Conservation (phyloP, 2,329 filamentous ascomycete genomes). For the Aschersonia sp. region DNA sequence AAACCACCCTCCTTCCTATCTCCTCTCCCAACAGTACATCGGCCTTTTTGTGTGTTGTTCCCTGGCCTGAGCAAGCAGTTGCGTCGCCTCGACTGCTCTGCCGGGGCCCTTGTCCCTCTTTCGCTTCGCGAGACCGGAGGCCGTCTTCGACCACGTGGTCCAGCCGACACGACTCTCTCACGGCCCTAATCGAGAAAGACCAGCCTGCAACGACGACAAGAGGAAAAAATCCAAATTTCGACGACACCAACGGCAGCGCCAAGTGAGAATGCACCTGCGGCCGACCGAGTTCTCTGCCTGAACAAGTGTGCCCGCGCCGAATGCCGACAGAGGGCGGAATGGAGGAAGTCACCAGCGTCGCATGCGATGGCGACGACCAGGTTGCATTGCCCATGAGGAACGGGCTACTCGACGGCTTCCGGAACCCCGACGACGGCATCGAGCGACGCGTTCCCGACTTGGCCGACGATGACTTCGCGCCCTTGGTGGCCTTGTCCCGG, state of each 20-base stretch:
- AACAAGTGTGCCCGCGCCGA: slow-evolving; percentile 1
- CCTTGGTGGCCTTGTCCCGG: slow-evolving; percentile 22
- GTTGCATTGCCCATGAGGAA: slow-evolving; percentile 2
- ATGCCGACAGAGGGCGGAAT: slow-evolving; percentile 1
- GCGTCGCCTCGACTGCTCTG: not conserved
- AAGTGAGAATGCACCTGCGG: slow-evolving; percentile 5
- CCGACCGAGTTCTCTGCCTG: not conserved
- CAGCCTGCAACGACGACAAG: not conserved
- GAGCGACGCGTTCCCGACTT: not conserved
- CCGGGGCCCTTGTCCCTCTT: not conserved
- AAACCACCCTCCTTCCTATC: not conserved
- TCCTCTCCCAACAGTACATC: no score
- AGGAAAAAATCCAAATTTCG: not conserved
- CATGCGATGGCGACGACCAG: slow-evolving; percentile 1
- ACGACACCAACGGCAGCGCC: no score
- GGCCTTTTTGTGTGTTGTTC: not conserved
- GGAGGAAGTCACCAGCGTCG: slow-evolving; percentile 1
- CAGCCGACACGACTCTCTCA: not conserved
- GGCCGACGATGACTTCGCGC: slow-evolving; percentile 18
- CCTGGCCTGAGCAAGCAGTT: not conserved
- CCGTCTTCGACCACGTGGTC: not conserved
- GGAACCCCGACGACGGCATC: slow-evolving; percentile 4
- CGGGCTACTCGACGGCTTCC: slow-evolving; percentile 1
- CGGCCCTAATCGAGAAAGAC: not conserved
- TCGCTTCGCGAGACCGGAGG: not conserved